Percentiles rank a stretch among this genome's conserved stretches.
Conservation (phyloP, 768 basidiomycete species). For the Lentinula sp. region DNA sequence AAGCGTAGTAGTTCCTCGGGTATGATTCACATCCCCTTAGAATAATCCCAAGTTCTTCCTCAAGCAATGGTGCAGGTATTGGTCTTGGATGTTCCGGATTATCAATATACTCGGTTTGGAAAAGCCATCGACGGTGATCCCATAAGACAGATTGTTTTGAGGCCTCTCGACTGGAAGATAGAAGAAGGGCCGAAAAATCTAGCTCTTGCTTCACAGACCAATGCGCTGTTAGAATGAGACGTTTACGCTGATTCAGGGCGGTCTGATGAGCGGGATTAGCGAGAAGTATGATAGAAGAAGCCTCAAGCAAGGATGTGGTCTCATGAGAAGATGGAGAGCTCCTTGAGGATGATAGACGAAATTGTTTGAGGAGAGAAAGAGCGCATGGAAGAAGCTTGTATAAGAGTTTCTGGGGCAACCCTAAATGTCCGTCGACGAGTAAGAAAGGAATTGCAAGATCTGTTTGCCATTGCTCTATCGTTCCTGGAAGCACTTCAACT, state of each 20-base stretch:
- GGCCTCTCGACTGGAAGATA: constrained; percentile 46
- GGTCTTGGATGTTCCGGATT: neutral
- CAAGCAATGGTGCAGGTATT: constrained; percentile 29
- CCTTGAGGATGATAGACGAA: constrained; percentile 9
- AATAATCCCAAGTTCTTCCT: constrained; percentile 43
- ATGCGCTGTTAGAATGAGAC: constrained; percentile 31
- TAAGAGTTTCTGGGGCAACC: constrained; percentile 55
- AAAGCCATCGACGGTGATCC: constrained; percentile 67
- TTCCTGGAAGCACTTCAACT: constrained; percentile 60
- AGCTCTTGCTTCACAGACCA: constrained; percentile 44
- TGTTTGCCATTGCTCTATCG: constrained; percentile 39
- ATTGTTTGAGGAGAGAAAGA: constrained; percentile 24
- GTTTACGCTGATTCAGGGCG: constrained; percentile 57
- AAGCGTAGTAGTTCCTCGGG: constrained; percentile 71
- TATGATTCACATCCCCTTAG: constrained; percentile 52
- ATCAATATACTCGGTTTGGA: constrained; percentile 24
- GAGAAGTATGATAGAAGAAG: constrained; percentile 49
- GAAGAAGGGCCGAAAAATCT: constrained; percentile 33
- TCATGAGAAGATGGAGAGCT: constrained; percentile 8
- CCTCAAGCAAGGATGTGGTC: constrained; percentile 18
- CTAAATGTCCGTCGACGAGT: constrained; percentile 52
- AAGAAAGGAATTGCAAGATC: constrained; percentile 44
- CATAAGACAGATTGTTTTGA: constrained; percentile 66
- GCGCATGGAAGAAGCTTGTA: constrained; percentile 46
- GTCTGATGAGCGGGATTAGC: constrained; percentile 68